These are phyloP conservation scores for Globisporangium megalacanthum DNA, from an alignment of 352 stramenopile species.

Conservation along the genomic window DNA sequence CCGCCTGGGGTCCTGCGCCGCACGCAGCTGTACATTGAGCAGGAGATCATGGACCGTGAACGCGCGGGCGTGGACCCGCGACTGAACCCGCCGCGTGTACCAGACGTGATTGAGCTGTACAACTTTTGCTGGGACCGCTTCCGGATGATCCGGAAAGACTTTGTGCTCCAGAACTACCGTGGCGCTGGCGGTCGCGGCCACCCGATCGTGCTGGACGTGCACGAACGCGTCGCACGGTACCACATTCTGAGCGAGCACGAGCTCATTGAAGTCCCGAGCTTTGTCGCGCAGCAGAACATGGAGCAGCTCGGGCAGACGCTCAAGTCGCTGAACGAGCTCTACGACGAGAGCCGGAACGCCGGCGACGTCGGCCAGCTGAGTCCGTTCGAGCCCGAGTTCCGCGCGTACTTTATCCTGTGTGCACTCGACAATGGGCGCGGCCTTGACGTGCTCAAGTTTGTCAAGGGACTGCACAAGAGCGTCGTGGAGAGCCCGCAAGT, in stretches of 20 bases:
- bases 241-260: constrained; percentile 95
- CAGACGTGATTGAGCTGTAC: constrained; percentile 90
- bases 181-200: constrained; percentile 89
- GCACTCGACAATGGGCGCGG: constrained; percentile 80
- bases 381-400: constrained; percentile 82
- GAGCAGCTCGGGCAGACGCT: constrained; percentile 85
- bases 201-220: constrained; percentile 88
- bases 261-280: constrained; percentile 76
- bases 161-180: constrained; percentile 96
- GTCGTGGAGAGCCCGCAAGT: constrained; percentile 68
- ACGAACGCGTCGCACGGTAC: constrained; percentile 94
- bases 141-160: constrained; percentile 96
- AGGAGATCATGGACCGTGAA: constrained; percentile 83
- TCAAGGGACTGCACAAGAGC: constrained; percentile 56
- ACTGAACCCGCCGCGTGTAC: constrained; percentile 59
- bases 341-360: constrained; percentile 76
- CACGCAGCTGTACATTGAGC: constrained; percentile 83
- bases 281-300: constrained; percentile 88
- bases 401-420: constrained; percentile 84
- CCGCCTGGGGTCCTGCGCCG: constrained; percentile 68
- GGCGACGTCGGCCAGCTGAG: constrained; percentile 52
- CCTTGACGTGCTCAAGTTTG: constrained; percentile 83
- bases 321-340: constrained; percentile 84
- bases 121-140: constrained; percentile 96
- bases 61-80: constrained; percentile 52